A percentile compares a stretch with the other conserved stretches of the same genome.
Evolutionary conservation across 2,329 filamentous ascomycete genomes (phyloP).

Genomic region (Chalaropsis ovoidea): DNA sequence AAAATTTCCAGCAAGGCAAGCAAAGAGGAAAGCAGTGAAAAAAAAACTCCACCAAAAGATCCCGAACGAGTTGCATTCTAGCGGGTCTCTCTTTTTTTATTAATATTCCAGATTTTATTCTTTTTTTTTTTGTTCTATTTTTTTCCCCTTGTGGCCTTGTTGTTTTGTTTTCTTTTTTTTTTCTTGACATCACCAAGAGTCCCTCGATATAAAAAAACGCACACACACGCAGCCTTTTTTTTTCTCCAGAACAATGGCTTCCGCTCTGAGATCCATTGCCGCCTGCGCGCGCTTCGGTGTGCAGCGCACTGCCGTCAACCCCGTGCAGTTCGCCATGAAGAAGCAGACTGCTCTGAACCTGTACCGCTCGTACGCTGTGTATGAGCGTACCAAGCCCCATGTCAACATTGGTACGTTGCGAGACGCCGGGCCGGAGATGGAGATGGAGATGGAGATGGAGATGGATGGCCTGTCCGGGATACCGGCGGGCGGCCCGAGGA

Average conservation of each 20-base stretch:
- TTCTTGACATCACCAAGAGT: background rate
- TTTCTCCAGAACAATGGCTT: conserved; percentile 72
- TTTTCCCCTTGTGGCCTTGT: background rate
- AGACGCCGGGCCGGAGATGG: background rate
- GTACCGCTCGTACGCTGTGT: conserved; percentile 57
- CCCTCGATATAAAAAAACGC: background rate
- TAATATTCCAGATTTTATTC: background rate
- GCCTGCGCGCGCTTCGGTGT: conserved; percentile 70
- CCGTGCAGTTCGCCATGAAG: conserved; percentile 61
- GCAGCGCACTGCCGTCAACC: conserved; percentile 59
- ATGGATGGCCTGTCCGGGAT: too few relatives aligned
- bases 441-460: background rate
- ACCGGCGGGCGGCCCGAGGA: background rate
- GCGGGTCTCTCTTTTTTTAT: background rate
- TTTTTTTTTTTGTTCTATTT: conserved; percentile 8
- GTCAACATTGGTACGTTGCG: conserved; percentile 80
- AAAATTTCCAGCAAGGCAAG: conserved; percentile 22
- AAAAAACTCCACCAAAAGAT: conserved; percentile 7
- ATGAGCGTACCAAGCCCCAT: conserved; percentile 87
- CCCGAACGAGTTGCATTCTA: background rate
- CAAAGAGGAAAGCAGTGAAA: background rate
- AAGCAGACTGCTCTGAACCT: conserved; percentile 55
- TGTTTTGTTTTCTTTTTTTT: conserved; percentile 7
- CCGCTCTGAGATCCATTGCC: conserved; percentile 64
- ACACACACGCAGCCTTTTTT: background rate